Evolutionary conservation across 2,329 filamentous ascomycete species (phyloP).

Genomic region (Amesomyces nigricolor): DNA sequence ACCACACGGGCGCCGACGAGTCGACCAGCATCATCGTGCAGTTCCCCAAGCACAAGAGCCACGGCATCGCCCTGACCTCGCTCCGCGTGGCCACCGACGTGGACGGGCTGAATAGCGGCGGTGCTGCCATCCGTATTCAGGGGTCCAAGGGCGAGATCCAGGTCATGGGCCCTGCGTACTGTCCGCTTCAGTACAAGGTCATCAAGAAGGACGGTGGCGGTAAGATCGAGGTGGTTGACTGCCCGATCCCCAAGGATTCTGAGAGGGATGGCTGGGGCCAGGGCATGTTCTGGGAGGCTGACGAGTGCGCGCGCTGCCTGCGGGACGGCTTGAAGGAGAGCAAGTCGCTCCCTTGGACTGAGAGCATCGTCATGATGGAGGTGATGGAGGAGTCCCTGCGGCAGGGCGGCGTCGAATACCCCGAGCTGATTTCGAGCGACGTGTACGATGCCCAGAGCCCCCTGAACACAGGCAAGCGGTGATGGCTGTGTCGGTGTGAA

Average conservation of each 20-base stretch:
- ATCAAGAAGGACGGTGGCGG: conserved; percentile 48
- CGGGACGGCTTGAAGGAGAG: conserved; percentile 75
- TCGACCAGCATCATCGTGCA: conserved; percentile 70
- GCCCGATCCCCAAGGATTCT: conserved; percentile 47
- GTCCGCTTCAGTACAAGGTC: conserved; percentile 60
- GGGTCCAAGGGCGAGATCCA: conserved; percentile 78
- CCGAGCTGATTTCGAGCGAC: conserved; percentile 51
- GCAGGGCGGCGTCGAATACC: conserved; percentile 50
- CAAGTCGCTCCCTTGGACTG: conserved; percentile 60
- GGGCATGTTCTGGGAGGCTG: conserved; percentile 66
- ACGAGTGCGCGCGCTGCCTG: conserved; percentile 42
- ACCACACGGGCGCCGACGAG: conserved; percentile 70
- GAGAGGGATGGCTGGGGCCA: conserved; percentile 54
- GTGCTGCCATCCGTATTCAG: conserved; percentile 71
- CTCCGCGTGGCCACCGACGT: conserved; percentile 58
- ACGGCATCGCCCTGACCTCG: conserved; percentile 66
- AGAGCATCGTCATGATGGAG: conserved; percentile 84
- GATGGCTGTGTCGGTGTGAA: background rate
- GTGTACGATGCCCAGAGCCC: conserved; percentile 55
- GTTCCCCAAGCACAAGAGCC: conserved; percentile 63
- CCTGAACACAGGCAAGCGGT: conserved; percentile 50
- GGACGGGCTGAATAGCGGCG: conserved; percentile 52
- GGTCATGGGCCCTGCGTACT: conserved; percentile 65
- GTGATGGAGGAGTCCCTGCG: conserved; percentile 51
- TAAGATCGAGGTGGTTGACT: conserved; percentile 46